Evolutionary conservation across 352 stramenopile species (phyloP).

Genomic region (Halophytophthora polymorphica): DNA sequence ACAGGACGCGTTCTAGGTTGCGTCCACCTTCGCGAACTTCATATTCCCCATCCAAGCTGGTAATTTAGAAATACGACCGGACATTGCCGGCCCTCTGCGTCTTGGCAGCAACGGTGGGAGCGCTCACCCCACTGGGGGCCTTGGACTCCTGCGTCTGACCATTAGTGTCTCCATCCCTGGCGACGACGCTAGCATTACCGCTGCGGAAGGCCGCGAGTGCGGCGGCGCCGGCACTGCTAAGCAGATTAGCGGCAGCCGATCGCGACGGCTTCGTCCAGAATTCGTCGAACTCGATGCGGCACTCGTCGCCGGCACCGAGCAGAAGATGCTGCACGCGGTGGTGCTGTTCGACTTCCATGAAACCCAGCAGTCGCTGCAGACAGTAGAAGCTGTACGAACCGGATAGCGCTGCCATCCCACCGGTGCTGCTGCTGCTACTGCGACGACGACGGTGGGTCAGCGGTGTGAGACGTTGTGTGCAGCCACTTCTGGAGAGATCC

Average conservation of each 20-base stretch:
- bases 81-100: too few species aligned
- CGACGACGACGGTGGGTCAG: slow-evolving; percentile 9
- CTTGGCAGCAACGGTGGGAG: too few species aligned
- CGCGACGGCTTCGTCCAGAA: slow-evolving; percentile 57
- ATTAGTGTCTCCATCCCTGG: not conserved
- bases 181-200: not conserved
- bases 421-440: slow-evolving; percentile 14
- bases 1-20: too few species aligned
- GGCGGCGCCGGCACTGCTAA: slow-evolving; percentile 13
- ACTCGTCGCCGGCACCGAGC: slow-evolving; percentile 53
- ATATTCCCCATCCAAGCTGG: not conserved
- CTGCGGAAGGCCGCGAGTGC: slow-evolving; percentile 18
- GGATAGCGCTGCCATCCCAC: slow-evolving; percentile 16
- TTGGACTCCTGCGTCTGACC: not conserved
- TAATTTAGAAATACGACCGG: too few species aligned
- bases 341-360: slow-evolving; percentile 55
- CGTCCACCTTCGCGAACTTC: not conserved
- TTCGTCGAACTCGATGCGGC: slow-evolving; percentile 45
- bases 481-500: slow-evolving; percentile 19
- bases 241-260: slow-evolving; percentile 13
- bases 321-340: slow-evolving; percentile 55
- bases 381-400: slow-evolving; percentile 58
- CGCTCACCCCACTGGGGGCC: not conserved
- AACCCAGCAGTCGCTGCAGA: slow-evolving; percentile 56
- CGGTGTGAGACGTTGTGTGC: slow-evolving; percentile 6